phyloP scores from a whole-genome alignment of 2,329 filamentous ascomycete genomes.

The Trichoderma sp. region DNA sequence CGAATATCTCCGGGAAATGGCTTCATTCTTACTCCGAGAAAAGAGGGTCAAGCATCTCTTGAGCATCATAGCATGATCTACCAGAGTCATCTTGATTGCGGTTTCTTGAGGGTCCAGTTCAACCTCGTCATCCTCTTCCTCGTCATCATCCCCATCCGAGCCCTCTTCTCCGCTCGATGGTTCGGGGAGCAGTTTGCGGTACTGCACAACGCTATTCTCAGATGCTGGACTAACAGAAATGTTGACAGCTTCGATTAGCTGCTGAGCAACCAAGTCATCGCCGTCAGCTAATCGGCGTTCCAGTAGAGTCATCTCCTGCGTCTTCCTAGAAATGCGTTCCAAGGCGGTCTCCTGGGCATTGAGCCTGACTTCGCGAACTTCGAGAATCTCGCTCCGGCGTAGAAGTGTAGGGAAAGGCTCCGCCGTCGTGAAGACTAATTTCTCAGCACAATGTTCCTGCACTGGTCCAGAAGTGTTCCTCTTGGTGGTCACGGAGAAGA shows the following conservation, averaged over 20 bases:
- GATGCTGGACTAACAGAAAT: constrained; percentile 72
- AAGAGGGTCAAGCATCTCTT: constrained; percentile 75
- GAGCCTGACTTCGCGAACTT: constrained; percentile 63
- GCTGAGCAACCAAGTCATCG: constrained; percentile 65
- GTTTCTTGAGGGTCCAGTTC: constrained; percentile 63
- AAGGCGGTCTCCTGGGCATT: constrained; percentile 81
- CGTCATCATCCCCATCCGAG: constrained; percentile 32
- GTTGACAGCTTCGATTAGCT: constrained; percentile 72
- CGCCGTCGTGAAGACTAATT: constrained; percentile 76
- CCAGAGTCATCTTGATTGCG: constrained; percentile 77
- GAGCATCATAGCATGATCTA: constrained; percentile 86
- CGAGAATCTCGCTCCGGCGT: constrained; percentile 78
- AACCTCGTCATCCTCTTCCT: constrained; percentile 39
- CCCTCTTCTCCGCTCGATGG: constrained; percentile 34
- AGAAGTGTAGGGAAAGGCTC: constrained; percentile 91
- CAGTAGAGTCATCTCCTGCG: constrained; percentile 73
- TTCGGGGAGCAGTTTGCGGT: constrained; percentile 69
- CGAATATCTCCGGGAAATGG: constrained; percentile 53
- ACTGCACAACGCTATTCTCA: constrained; percentile 74
- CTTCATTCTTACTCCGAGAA: constrained; percentile 59
- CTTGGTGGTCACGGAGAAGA: constrained; percentile 73
- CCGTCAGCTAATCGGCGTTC: constrained; percentile 73
- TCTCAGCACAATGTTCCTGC: constrained; percentile 75
- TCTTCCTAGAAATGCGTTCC: constrained; percentile 87
- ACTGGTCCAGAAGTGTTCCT: constrained; percentile 67